Conservation (phyloP, 495 filamentous ascomycete species). For the Talaromyces wortmannii region DNA sequence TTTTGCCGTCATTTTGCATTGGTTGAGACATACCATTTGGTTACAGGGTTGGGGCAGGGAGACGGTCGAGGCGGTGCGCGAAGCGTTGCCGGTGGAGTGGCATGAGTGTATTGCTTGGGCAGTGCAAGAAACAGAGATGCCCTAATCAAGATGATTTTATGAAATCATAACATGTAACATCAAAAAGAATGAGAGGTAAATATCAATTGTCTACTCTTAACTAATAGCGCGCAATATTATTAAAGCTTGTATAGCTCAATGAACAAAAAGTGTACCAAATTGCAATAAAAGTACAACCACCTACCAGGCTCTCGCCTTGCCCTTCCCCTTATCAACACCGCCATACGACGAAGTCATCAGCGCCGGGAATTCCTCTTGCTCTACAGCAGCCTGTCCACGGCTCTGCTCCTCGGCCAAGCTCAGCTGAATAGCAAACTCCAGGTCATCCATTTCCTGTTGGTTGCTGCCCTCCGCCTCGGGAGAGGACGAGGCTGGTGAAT, state of each 20-base stretch:
- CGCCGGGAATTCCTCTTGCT: conserved; percentile 48
- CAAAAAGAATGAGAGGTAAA: no score
- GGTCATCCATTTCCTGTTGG: conserved; percentile 58
- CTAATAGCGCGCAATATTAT: neutral
- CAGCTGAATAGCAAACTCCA: conserved; percentile 77
- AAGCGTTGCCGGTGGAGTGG: neutral
- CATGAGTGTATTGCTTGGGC: conserved; percentile 3
- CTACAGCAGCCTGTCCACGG: conserved; percentile 19
- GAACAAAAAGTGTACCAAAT: neutral
- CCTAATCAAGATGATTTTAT: no score
- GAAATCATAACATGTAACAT: no score
- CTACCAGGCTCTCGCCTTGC: conserved; percentile 39
- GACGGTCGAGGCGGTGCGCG: conserved; percentile 1
- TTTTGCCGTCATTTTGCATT: conserved; percentile 37
- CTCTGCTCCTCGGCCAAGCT: conserved; percentile 77
- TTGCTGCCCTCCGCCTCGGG: conserved; percentile 22
- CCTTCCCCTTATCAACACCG: conserved; percentile 19
- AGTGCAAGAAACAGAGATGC: neutral
- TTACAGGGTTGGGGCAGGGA: conserved; percentile 35
- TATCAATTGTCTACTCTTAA: neutral
- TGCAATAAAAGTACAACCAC: conserved; percentile 8
- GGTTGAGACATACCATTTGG: conserved; percentile 37
- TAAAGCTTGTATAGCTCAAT: neutral
- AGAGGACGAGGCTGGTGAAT: conserved; percentile 13
- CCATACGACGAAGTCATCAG: conserved; percentile 37